Base-by-base conservation (phyloP, 257 asterid genomes). In the Asclepias syriaca region DNA sequence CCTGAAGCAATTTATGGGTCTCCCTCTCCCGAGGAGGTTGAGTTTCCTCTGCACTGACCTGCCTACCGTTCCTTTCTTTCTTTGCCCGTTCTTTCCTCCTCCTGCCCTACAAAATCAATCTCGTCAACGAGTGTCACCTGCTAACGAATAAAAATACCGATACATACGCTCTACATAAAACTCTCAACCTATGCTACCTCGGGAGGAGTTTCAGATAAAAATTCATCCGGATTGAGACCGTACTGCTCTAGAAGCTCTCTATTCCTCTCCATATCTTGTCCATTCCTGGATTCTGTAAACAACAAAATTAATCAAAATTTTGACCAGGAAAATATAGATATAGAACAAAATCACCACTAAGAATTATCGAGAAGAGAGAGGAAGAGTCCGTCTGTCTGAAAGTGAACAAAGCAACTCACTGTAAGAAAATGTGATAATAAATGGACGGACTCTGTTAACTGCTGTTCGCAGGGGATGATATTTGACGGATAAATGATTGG, bases 1-100 rank as follows among this genome's bases (percentile, higher is more conserved):
- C 99, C 95, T 94, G 99, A 80, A 94, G 95, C 89, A 95, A 83
- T 79, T 87, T 91, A 90, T 95, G 99, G 32, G 99, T 95, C 80
- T 87, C 99, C 16, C 99, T 95, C 80, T 87, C 99, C 16, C 99
- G 77, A 1, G 89, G 85, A 75, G 85, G 86, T 78, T 77, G 84
- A 12, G 87, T 73, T 84, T 88, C 97, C 80, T 86, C 91, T 39
- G 58, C 18, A 19, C 72, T 78, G 2, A 58, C 78, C 72, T 70
- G 67, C 45, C 76, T 82, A 59, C 70, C 79, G 51, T 75, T 71
- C 18, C 57, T 77, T 65, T 82, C 86, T 19, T 73, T 68, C 68
- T 81, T 81, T 13, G 77, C 79, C 74, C 55, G 79, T 77, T 82
- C 96, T 16, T 67, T 92, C 82, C 85, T 88, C 84, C 79, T 79